Evolutionary conservation across 2,329 filamentous ascomycete species (phyloP), one percentile per base, ranked within the genome.

Genomic region (Sporothrix variecibatus): DNA sequence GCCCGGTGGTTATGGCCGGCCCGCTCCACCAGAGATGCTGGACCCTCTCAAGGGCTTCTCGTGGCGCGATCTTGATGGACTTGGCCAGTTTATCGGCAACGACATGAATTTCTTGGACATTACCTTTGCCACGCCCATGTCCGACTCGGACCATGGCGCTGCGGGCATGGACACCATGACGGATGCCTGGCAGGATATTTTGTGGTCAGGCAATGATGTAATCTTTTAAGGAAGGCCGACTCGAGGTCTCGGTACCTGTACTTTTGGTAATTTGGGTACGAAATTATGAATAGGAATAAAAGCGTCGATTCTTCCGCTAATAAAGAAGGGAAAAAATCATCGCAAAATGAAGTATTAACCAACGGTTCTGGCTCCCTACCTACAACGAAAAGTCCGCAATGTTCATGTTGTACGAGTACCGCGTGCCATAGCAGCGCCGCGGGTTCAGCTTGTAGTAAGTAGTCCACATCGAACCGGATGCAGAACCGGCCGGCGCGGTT

Each of bases 111-210:
- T 72, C 8, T 11, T 74, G 7, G 73, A 72, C 56, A 72, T 72
- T 40, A 69, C 62, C 11, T 72, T 74, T 53, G 62, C 73, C 9
- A 74, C 73, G 43, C 73, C 73, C 28, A 69, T 72, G 73, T 72
- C 73, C 11, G 73, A 74, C 62, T 72, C 69, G 11, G 73, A 72
- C 56, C 70, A 72, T n/a, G 73, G 70, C 31, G 31, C 46, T 6
- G 23, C 73, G 28, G 53, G 28, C 1, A 38, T 74, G 43, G 73
- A 74, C 17, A 72, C 70, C 5, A 53, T 70, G 34, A 46, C 73
- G 17, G 70, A 74, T 28, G 73, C 73, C 40, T 74, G 73, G 73
- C 73, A 74, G 53, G 73, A 74, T 43, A 70, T 72, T 11, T 34
- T 74, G 51, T 74, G 73, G 73, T 72, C 73, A 1, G 73, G 73